Conservation (phyloP, 2,329 filamentous ascomycete genomes). For the Penicillium sp. region DNA sequence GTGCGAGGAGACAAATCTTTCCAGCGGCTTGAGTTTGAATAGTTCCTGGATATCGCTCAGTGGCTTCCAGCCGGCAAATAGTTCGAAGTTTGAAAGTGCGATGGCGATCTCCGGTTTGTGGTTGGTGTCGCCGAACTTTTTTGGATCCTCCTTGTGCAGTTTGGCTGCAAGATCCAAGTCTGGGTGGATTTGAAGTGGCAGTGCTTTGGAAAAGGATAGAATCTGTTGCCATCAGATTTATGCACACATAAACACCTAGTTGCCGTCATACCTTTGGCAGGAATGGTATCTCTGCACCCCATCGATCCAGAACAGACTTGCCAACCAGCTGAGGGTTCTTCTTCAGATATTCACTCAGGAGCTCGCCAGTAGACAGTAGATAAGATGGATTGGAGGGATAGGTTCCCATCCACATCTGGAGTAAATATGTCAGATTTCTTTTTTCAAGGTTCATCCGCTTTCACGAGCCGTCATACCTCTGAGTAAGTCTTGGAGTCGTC, state of each 20-base stretch:
- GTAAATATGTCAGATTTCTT: neutral
- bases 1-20: slow-evolving; percentile 52
- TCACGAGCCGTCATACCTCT: slow-evolving; percentile 43
- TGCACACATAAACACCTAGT: too few relatives aligned
- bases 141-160: slow-evolving; percentile 63
- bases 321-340: slow-evolving; percentile 65
- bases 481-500: slow-evolving; percentile 64
- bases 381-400: slow-evolving; percentile 69
- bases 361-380: slow-evolving; percentile 60
- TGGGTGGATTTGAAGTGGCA: slow-evolving; percentile 73
- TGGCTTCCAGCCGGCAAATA: slow-evolving; percentile 73
- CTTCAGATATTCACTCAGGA: slow-evolving; percentile 64
- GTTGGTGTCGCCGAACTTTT: slow-evolving; percentile 68
- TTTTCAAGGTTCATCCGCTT: neutral
- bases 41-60: slow-evolving; percentile 58
- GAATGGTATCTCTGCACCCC: slow-evolving; percentile 66
- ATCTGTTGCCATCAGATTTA: slow-evolving; percentile 44
- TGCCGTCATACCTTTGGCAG: slow-evolving; percentile 60
- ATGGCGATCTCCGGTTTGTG: slow-evolving; percentile 80
- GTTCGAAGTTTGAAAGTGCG: slow-evolving; percentile 68
- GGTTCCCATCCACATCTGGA: slow-evolving; percentile 70
- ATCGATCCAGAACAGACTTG: slow-evolving; percentile 58
- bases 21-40: slow-evolving; percentile 55
- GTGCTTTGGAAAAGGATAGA: slow-evolving; percentile 70
- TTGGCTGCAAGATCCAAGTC: slow-evolving; percentile 65